Base-by-base conservation (phyloP, 345 rosid genomes). In the Salix exigua region DNA sequence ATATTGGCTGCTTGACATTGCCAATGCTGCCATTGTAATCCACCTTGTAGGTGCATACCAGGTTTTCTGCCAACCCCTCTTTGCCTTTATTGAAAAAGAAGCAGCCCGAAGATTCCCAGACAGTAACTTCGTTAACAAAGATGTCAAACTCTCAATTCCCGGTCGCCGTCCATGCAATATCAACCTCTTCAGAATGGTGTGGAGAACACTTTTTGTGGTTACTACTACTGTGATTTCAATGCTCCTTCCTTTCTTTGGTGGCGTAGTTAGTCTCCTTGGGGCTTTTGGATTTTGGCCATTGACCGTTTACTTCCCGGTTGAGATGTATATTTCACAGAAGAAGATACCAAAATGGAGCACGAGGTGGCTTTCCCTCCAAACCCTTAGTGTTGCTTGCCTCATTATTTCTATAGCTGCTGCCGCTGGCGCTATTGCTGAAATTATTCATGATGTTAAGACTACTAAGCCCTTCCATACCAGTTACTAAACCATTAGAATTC, bases 31-130 rank as follows among this genome's bases (percentile, higher is more conserved):
- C 64, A 89, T 94, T 33, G 88, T 93, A 0, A 77, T 93, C 76
- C 99, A 95, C 87, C 89, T 93, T 25, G 81, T 93, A 1, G 97
- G 97, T 23, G 97, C 97, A 10, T 95, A 95, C 89, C 99, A 95
- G 80, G 97, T 95, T 70, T 92, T 42, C 83, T 89, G 94, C 83
- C 98, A 94, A 78, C 97, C 97, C 66, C 81, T 92, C 23, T 94
- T 87, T 33, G 88, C 94, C 26, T 95, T 95, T 83, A 60, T 95
- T 1, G 99, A 95, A 79, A 90, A 86, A 71, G 11, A 67, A 51
- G 91, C 93, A 1, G 55, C 73, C 2, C 75, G 73, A 28, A 77
- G 78, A 74, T 91, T 42, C 82, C 93, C 93, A 1, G 91, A 90
- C 28, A 88, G 91, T 70, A 63, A 83, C 13, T 95, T 95, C 79